These are phyloP conservation scores for Penicillium angulare DNA, from an alignment of 495 filamentous ascomycete genomes.

Conservation along the genomic window DNA sequence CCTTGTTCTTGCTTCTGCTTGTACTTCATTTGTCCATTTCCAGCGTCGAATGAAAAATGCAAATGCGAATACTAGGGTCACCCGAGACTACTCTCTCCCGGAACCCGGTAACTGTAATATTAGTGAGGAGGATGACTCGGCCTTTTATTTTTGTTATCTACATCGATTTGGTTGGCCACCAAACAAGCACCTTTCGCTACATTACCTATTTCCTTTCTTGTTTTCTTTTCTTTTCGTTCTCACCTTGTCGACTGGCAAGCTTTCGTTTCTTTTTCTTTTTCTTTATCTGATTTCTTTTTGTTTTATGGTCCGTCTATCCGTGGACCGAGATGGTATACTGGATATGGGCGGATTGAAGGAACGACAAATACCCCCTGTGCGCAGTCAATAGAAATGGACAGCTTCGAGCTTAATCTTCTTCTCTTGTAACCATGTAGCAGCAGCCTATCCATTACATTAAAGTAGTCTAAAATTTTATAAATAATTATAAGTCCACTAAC, in stretches of 20 bases:
- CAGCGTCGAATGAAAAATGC: constrained; percentile 11
- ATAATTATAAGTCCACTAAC: too few species aligned
- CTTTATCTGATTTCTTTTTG: constrained; percentile 16
- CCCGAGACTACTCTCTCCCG: neutral
- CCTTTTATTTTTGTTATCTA: neutral
- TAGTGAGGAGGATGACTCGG: constrained; percentile 18
- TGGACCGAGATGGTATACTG: constrained; percentile 2
- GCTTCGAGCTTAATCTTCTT: constrained; percentile 4
- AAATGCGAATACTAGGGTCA: constrained; percentile 5
- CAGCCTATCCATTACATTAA: too few species aligned
- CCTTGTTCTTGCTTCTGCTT: neutral
- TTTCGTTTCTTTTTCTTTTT: constrained; percentile 21
- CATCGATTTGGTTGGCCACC: constrained; percentile 12
- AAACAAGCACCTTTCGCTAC: constrained; percentile 18
- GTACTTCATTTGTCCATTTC: constrained; percentile 6
- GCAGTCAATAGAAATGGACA: constrained; percentile 26
- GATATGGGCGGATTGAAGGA: constrained; percentile 11
- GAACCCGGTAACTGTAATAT: constrained; percentile 29
- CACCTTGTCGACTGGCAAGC: constrained; percentile 14
- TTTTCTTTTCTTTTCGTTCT: constrained; percentile 11
- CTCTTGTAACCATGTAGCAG: neutral
- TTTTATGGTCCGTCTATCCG: constrained; percentile 14
- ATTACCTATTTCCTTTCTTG: too few species aligned
- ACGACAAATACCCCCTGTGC: constrained; percentile 29
- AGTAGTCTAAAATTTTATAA: too few species aligned